Evolutionary conservation across 306 rosid species (phyloP).

Genomic region (Prinsepia uniflora): DNA sequence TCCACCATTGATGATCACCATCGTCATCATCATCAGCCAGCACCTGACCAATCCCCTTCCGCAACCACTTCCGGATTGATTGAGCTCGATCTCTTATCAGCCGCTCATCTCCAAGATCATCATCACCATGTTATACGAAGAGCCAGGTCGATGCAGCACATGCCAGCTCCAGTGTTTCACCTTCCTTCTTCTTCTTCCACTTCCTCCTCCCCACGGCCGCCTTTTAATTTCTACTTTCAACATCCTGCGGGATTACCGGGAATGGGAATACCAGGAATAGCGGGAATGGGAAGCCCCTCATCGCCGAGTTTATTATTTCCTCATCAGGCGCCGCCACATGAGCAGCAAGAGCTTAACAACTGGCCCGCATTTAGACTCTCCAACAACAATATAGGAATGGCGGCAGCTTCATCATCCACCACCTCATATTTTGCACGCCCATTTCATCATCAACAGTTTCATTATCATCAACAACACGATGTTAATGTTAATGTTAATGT

Average conservation of each 20-base stretch:
- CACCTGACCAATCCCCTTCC: not conserved
- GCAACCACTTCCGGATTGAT: constrained; percentile 22
- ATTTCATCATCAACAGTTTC: constrained; percentile 31
- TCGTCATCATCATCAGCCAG: not conserved
- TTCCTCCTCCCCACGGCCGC: not conserved
- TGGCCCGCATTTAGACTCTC: constrained; percentile 57
- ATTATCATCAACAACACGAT: too few relatives aligned
- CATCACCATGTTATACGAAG: not conserved
- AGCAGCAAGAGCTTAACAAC: constrained; percentile 11
- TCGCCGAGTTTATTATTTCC: constrained; percentile 13
- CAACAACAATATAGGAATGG: constrained; percentile 28
- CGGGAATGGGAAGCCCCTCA: constrained; percentile 29
- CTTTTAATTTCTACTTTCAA: not conserved
- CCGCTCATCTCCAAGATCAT: not conserved
- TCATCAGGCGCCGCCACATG: constrained; percentile 32
- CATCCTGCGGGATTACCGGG: too few relatives aligned
- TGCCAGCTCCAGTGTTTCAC: constrained; percentile 6
- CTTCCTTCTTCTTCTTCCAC: constrained; percentile 1
- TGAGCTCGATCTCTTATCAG: constrained; percentile 69
- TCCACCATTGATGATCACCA: not conserved
- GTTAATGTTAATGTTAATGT: constrained; percentile 18
- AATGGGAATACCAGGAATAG: too few relatives aligned
- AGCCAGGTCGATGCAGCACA: not conserved
- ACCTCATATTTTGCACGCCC: constrained; percentile 41
- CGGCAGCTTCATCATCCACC: constrained; percentile 37